Percentiles rank a stretch among this genome's conserved stretches.
These are phyloP conservation scores for Diaporthe helianthi DNA, from an alignment of 2,329 filamentous ascomycete species.

Conservation along the genomic window DNA sequence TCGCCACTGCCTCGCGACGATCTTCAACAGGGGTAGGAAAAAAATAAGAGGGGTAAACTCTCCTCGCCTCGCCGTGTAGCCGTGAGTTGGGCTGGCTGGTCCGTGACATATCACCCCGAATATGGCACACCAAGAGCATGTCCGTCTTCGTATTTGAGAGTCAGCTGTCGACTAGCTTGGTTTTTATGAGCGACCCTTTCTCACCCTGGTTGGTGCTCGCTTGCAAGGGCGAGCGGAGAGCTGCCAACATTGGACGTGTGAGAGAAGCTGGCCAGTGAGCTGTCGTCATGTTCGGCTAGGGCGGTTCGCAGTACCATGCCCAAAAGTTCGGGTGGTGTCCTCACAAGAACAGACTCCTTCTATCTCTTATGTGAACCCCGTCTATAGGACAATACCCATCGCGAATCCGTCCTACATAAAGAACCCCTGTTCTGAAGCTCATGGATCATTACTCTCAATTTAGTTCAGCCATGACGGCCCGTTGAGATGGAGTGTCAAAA, in stretches of 20 bases:
- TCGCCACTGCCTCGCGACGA: constrained; percentile 14
- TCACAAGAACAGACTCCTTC: neutral
- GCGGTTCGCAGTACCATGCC: neutral
- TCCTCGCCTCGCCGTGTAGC: neutral
- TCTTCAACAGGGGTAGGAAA: constrained; percentile 10
- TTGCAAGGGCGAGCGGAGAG: neutral
- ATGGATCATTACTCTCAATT: neutral
- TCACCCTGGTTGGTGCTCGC: neutral
- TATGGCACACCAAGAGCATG: constrained; percentile 7
- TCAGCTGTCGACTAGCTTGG: constrained; percentile 18
- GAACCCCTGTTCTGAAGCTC: too few species aligned
- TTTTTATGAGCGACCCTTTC: constrained; percentile 9
- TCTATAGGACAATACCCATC: neutral
- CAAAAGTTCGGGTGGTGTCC: neutral
- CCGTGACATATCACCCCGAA: neutral
- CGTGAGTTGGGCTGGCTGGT: neutral
- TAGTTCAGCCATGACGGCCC: neutral
- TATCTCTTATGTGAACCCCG: neutral
- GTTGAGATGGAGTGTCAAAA: neutral
- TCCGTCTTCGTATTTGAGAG: constrained; percentile 16
- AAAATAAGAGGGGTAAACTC: constrained; percentile 16
- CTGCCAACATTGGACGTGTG: neutral
- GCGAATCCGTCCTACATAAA: neutral
- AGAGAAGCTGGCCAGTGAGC: neutral
- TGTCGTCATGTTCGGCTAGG: neutral